Conservation (phyloP, 108 stramenopile genomes). For the Parmales sp. region DNA sequence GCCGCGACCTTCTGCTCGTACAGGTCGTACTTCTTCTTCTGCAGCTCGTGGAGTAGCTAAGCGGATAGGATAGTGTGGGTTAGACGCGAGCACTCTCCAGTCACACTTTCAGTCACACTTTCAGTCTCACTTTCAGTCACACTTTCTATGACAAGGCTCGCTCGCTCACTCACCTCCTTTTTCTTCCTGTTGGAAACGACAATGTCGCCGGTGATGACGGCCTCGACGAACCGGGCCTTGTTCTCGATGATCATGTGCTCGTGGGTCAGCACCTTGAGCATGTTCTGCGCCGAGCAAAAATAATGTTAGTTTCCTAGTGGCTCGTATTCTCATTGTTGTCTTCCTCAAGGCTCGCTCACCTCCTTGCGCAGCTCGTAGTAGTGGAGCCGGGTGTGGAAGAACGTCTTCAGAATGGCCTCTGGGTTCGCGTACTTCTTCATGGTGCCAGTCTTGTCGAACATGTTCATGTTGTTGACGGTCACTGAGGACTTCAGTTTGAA, state of each 20-base stretch:
- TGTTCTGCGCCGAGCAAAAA: too few relatives aligned
- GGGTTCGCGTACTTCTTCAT: slow-evolving; percentile 71
- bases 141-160: too few relatives aligned
- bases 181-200: slow-evolving; percentile 86
- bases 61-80: too few relatives aligned
- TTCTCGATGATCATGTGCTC: slow-evolving; percentile 76
- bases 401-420: slow-evolving; percentile 71
- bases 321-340: too few relatives aligned
- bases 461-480: slow-evolving; percentile 88
- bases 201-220: slow-evolving; percentile 81
- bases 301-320: too few relatives aligned
- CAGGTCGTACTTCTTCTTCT: slow-evolving; percentile 69
- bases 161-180: too few relatives aligned
- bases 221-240: slow-evolving; percentile 93
- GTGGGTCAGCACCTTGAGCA: slow-evolving; percentile 18
- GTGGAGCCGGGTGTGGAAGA: slow-evolving; percentile 69
- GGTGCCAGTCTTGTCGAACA: slow-evolving; percentile 69
- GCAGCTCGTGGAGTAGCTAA: slow-evolving; percentile 72
- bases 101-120: too few relatives aligned
- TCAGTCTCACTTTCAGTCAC: too few relatives aligned
- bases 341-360: too few relatives aligned
- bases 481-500: slow-evolving; percentile 82
- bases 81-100: too few relatives aligned
- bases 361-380: slow-evolving; percentile 84
- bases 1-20: slow-evolving; percentile 44